phyloP scores from a whole-genome alignment of 371 early-diverging fungal species.

The Rhizomucor pusillus region DNA sequence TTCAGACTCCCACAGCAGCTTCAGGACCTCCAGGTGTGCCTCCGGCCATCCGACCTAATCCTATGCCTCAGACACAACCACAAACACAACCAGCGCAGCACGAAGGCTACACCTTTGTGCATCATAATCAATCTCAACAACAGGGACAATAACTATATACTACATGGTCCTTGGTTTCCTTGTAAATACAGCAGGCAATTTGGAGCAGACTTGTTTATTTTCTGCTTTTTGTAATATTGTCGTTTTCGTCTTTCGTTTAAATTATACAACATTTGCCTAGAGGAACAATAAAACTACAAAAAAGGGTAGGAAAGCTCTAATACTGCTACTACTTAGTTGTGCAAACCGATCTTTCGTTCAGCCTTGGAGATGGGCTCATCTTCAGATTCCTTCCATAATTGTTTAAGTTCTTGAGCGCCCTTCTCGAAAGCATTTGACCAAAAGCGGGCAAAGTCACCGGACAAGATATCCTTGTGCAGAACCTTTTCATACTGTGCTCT shows the following conservation, averaged over 20 bases:
- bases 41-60: neutral
- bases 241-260: too few species aligned
- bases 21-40: neutral
- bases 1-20: neutral
- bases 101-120: neutral
- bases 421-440: slow-evolving; percentile 21
- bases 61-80: neutral
- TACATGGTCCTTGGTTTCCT: neutral
- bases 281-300: neutral
- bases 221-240: too few species aligned
- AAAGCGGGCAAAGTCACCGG: slow-evolving; percentile 25
- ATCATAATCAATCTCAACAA: slow-evolving; percentile 2
- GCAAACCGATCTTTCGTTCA: slow-evolving; percentile 20
- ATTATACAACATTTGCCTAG: neutral
- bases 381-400: slow-evolving; percentile 24
- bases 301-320: neutral
- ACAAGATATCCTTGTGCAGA: slow-evolving; percentile 25
- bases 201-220: too few species aligned
- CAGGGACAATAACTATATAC: neutral
- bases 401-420: slow-evolving; percentile 18
- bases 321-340: slow-evolving; percentile 7
- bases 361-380: slow-evolving; percentile 20
- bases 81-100: neutral
- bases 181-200: slow-evolving; percentile 2
- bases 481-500: slow-evolving; percentile 23